Percentiles rank a stretch among this genome's conserved stretches.
These are phyloP conservation scores for Pseudocercospora fuligena DNA, from an alignment of 2,329 filamentous ascomycete species.

Conservation along the genomic window DNA sequence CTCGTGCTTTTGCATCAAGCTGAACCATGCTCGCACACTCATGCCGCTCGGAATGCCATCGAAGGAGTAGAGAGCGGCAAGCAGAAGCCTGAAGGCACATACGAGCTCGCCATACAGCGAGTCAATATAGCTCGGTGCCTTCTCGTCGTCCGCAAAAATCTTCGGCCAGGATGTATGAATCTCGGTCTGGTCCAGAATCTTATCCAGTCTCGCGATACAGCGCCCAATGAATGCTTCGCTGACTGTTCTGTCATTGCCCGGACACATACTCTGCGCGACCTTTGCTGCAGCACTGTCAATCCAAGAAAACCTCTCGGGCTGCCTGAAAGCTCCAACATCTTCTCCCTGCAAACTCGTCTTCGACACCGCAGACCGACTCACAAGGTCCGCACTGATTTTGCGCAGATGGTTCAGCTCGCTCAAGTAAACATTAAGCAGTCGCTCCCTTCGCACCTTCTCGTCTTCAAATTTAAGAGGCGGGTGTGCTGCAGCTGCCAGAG, in stretches of 20 bases:
- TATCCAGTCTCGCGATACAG: constrained; percentile 29
- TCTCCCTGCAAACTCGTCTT: constrained; percentile 22
- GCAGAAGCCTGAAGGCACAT: constrained; percentile 62
- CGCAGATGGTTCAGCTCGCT: constrained; percentile 35
- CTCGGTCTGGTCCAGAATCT: constrained; percentile 33
- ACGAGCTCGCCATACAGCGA: constrained; percentile 71
- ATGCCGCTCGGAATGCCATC: constrained; percentile 39
- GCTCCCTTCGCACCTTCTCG: constrained; percentile 37
- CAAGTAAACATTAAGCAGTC: constrained; percentile 33
- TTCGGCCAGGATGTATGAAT: constrained; percentile 39
- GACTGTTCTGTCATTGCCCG: constrained; percentile 17
- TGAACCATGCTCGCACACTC: constrained; percentile 72
- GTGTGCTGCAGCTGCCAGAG: constrained; percentile 16
- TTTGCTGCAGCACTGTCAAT: constrained; percentile 30
- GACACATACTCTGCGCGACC: constrained; percentile 25
- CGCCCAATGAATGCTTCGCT: constrained; percentile 26
- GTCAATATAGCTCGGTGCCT: constrained; percentile 62
- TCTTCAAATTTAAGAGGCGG: constrained; percentile 28
- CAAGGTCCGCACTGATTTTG: constrained; percentile 30
- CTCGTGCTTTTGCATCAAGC: constrained; percentile 67
- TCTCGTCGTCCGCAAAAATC: constrained; percentile 29
- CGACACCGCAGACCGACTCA: constrained; percentile 28
- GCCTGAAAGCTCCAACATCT: constrained; percentile 16
- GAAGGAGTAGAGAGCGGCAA: constrained; percentile 52
- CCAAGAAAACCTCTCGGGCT: constrained; percentile 24